Percentiles rank a stretch among this genome's conserved stretches.
Evolutionary conservation across 352 stramenopile genomes (phyloP).

Genomic region (Pythium vanterpoolii): DNA sequence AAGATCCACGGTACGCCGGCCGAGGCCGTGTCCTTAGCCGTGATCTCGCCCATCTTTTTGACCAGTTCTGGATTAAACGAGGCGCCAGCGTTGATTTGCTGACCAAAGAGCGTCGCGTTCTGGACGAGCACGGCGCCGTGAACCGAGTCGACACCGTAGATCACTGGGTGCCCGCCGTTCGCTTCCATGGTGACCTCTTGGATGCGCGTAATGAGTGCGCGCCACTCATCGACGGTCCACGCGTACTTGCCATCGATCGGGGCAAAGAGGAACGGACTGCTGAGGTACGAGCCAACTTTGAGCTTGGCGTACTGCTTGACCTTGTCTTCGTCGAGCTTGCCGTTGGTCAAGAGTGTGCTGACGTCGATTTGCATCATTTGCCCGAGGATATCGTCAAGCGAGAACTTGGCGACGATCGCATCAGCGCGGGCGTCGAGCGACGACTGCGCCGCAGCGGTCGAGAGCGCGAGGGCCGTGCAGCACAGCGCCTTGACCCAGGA

Average conservation of each 20-base stretch:
- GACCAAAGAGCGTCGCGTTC: constrained; percentile 60
- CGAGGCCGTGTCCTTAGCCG: constrained; percentile 52
- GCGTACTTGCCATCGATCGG: constrained; percentile 24
- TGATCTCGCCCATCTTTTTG: constrained; percentile 40
- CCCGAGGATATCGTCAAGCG: constrained; percentile 58
- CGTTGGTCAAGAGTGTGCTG: constrained; percentile 43
- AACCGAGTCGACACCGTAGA: constrained; percentile 75
- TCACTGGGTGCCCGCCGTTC: constrained; percentile 40
- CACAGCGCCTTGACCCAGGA: constrained; percentile 30
- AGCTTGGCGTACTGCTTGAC: constrained; percentile 53
- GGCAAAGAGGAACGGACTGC: constrained; percentile 33
- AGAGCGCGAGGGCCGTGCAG: constrained; percentile 25
- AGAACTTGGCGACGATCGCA: constrained; percentile 38
- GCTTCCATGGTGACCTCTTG: constrained; percentile 45
- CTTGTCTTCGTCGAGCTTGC: constrained; percentile 39
- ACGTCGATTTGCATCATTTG: constrained; percentile 89
- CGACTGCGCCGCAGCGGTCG: constrained; percentile 22
- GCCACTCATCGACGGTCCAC: constrained; percentile 51
- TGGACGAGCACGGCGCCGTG: constrained; percentile 69
- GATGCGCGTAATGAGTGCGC: constrained; percentile 41
- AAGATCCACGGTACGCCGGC: constrained; percentile 82
- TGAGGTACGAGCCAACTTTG: constrained; percentile 61
- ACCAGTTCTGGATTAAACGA: constrained; percentile 69
- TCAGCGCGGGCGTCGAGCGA: constrained; percentile 34
- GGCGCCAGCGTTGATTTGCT: constrained; percentile 74